These are phyloP conservation scores for Rhodosporidiobolus odoratus DNA, from an alignment of 768 basidiomycete genomes.

Conservation along the genomic window DNA sequence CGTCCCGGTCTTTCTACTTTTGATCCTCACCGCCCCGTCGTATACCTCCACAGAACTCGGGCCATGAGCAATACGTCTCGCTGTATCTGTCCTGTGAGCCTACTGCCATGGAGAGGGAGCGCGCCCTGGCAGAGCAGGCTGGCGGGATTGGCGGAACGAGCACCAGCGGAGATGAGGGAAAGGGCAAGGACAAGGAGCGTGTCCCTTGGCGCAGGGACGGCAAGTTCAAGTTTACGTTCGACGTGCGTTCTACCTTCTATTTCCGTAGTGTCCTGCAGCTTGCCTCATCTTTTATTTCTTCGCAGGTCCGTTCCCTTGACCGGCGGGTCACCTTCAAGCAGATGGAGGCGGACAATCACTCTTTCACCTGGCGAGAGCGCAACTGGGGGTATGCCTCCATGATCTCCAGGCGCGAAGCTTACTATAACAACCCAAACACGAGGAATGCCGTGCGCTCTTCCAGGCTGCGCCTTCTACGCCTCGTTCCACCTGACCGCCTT, in stretches of 20 bases:
- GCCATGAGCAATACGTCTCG: slow-evolving; percentile 37
- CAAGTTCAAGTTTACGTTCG: slow-evolving; percentile 37
- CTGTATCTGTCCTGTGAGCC: slow-evolving; percentile 45
- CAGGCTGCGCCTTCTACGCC: not conserved
- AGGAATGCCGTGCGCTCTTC: not conserved
- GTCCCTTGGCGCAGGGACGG: slow-evolving; percentile 31
- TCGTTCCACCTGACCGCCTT: slow-evolving; percentile 36
- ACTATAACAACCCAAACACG: slow-evolving; percentile 37
- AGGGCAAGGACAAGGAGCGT: slow-evolving; percentile 28
- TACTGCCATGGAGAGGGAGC: slow-evolving; percentile 45
- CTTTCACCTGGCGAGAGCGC: slow-evolving; percentile 18
- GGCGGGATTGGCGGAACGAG: not conserved
- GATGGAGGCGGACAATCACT: slow-evolving; percentile 46
- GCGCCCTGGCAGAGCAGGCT: slow-evolving; percentile 15
- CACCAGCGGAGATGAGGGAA: not conserved
- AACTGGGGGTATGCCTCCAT: slow-evolving; percentile 31
- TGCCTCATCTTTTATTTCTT: not conserved
- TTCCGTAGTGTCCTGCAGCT: no score
- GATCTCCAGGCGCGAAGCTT: slow-evolving; percentile 33
- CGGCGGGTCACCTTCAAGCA: slow-evolving; percentile 28
- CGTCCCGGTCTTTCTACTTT: not conserved
- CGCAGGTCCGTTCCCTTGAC: slow-evolving; percentile 18
- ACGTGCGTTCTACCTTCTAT: slow-evolving; percentile 8
- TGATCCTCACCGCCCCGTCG: no score
- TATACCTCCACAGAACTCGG: slow-evolving; percentile 28